A percentile compares a stretch with the other conserved stretches of the same genome.
Conservation (phyloP, 345 rosid genomes). For the Dovyalis caffra region DNA sequence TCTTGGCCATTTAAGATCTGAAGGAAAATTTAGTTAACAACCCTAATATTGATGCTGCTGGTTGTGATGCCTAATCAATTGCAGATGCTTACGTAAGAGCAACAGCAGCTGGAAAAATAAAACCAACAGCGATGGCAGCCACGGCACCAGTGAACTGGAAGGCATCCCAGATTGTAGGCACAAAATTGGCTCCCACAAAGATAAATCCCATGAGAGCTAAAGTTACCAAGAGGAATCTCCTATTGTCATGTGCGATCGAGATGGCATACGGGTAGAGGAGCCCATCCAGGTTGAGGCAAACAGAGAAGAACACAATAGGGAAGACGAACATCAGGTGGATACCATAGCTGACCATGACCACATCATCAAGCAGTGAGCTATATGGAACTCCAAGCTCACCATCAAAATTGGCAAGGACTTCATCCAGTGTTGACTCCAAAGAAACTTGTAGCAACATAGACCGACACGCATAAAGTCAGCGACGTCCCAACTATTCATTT, state of each 20-base stretch:
- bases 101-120: constrained; percentile 61
- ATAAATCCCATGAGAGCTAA: constrained; percentile 51
- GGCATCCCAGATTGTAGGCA: constrained; percentile 72
- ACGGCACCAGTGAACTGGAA: constrained; percentile 75
- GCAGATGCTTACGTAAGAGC: constrained; percentile 43
- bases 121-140: constrained; percentile 54
- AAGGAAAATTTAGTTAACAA: neutral
- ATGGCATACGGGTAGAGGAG: constrained; percentile 58
- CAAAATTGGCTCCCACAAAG: constrained; percentile 55
- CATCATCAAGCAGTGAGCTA: constrained; percentile 54
- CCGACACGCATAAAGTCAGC: constrained; percentile 49
- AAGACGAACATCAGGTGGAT: constrained; percentile 73
- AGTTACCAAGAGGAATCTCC: constrained; percentile 49
- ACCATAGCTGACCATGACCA: constrained; percentile 61
- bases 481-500: constrained; percentile 55
- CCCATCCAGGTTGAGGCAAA: constrained; percentile 64
- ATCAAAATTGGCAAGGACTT: constrained; percentile 68
- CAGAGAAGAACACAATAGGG: constrained; percentile 66
- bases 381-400: constrained; percentile 67
- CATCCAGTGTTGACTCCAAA: constrained; percentile 60
- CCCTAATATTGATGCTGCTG: neutral
- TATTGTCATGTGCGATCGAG: constrained; percentile 47
- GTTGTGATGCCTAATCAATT: neutral
- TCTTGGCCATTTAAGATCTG: too few relatives aligned
- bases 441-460: constrained; percentile 66